phyloP scores from a whole-genome alignment of 306 rosid genomes.

The Rosa persica region DNA sequence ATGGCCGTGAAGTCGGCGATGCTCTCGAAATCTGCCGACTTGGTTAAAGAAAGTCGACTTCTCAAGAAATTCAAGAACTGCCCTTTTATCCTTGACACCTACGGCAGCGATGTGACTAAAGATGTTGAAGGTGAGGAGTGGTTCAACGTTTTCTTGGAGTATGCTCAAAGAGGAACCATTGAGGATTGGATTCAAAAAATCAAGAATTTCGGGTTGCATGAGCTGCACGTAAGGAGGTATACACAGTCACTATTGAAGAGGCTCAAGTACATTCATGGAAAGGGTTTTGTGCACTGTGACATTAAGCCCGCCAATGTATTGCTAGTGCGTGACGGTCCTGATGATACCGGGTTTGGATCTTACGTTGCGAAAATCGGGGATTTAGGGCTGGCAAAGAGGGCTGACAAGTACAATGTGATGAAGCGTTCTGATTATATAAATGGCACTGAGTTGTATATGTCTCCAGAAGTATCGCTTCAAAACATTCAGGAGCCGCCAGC shows the following conservation, averaged over 20 bases:
- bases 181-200: not conserved
- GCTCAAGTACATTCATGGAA: constrained; percentile 2
- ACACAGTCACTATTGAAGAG: constrained; percentile 6
- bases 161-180: constrained; percentile 14
- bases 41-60: constrained; percentile 2
- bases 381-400: constrained; percentile 14
- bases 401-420: not conserved
- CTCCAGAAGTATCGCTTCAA: not conserved
- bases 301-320: constrained; percentile 17
- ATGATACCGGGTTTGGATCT: not conserved
- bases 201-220: not conserved
- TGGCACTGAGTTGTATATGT: constrained; percentile 15
- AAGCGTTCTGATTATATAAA: not conserved
- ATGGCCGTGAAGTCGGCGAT: constrained; percentile 18
- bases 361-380: constrained; percentile 19
- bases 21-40: not conserved
- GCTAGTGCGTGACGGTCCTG: not conserved
- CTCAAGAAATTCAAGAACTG: not conserved
- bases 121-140: not conserved
- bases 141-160: constrained; percentile 18
- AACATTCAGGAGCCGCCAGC: constrained; percentile 14
- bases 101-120: constrained; percentile 3
- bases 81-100: constrained; percentile 1
- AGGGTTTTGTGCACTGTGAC: constrained; percentile 25
- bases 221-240: not conserved